Percentiles rank a stretch among this genome's conserved stretches.
Evolutionary conservation across 768 basidiomycete species (phyloP).

Genomic region (Suillus placidus): DNA sequence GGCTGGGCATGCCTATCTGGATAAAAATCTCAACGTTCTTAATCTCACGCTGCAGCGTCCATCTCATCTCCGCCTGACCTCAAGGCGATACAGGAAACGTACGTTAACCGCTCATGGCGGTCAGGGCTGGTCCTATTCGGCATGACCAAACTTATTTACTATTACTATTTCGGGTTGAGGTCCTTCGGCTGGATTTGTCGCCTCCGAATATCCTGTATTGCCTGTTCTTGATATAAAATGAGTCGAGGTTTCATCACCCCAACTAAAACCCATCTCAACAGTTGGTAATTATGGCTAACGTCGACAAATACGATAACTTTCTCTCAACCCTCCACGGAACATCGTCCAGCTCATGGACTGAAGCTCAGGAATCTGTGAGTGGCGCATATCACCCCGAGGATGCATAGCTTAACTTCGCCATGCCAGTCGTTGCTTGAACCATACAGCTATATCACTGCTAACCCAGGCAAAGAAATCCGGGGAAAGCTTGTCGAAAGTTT

Average conservation of each 20-base stretch:
- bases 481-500: slow-evolving; percentile 87
- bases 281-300: background rate
- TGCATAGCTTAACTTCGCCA: background rate
- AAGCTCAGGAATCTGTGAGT: slow-evolving; percentile 30
- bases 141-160: background rate
- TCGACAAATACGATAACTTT: slow-evolving; percentile 44
- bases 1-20: background rate
- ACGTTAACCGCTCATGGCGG: background rate
- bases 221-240: background rate
- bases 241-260: background rate
- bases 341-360: slow-evolving; percentile 24
- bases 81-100: background rate
- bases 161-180: background rate
- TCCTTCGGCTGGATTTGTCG: background rate
- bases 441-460: slow-evolving; percentile 79
- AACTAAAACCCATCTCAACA: background rate
- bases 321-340: slow-evolving; percentile 35
- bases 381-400: background rate
- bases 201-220: slow-evolving; percentile 5
- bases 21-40: background rate
- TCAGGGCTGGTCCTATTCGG: slow-evolving; percentile 4
- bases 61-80: background rate
- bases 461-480: slow-evolving; percentile 92
- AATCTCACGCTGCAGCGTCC: background rate
- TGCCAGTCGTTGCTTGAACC: slow-evolving; percentile 74